phyloP scores from a whole-genome alignment of 1,284 basidiomycete species.

The Ceratorhiza oryzae-sativae region DNA sequence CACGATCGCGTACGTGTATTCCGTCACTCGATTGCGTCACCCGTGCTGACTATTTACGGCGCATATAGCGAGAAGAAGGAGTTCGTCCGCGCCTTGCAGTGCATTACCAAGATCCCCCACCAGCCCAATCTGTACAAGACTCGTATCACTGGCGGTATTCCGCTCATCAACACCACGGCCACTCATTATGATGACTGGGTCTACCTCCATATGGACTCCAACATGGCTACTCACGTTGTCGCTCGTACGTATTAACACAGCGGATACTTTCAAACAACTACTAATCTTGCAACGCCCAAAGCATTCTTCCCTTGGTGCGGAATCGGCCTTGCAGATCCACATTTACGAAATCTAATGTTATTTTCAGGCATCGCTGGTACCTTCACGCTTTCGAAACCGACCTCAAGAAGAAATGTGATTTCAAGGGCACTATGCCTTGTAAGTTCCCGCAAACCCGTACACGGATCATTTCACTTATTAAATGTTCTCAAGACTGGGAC shows the following conservation, averaged over 20 bases:
- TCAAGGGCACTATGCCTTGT: conserved; percentile 29
- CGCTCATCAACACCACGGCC: background rate
- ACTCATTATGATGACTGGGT: conserved; percentile 31
- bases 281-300: background rate
- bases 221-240: conserved; percentile 24
- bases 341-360: background rate
- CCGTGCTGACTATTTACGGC: background rate
- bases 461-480: background rate
- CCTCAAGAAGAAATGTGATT: conserved; percentile 6
- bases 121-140: conserved; percentile 10
- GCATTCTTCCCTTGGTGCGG: conserved; percentile 24
- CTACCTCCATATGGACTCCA: conserved; percentile 29
- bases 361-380: conserved; percentile 18
- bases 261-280: background rate
- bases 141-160: conserved; percentile 17
- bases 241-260: conserved; percentile 11
- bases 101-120: conserved; percentile 27
- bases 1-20: conserved; percentile 22
- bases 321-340: background rate
- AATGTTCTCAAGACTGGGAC: conserved; percentile 14
- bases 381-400: conserved; percentile 24
- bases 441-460: background rate
- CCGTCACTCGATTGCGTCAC: background rate
- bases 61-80: conserved; percentile 27
- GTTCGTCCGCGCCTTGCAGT: conserved; percentile 31